phyloP scores from a whole-genome alignment of 75 land plant genomes.

The Cupressus sempervirens region DNA sequence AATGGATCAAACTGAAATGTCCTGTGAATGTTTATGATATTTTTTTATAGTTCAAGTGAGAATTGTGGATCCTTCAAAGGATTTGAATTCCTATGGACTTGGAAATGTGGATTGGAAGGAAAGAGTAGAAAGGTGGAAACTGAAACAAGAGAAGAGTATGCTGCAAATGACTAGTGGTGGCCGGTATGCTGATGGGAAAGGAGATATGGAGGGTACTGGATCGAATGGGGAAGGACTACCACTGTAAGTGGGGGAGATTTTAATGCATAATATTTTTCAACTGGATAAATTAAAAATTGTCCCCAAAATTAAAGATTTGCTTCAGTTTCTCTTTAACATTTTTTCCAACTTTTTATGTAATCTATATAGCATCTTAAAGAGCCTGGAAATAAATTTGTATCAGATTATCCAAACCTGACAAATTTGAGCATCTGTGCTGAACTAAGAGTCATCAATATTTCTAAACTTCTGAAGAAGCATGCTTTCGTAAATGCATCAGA shows the following conservation, averaged over 20 bases:
- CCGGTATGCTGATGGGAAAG: slow-evolving; percentile 59
- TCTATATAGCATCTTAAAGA: background rate
- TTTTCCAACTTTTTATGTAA: background rate
- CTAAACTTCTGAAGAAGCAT: background rate
- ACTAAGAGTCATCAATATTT: background rate
- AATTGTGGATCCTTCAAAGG: slow-evolving; percentile 81
- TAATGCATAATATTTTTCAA: background rate
- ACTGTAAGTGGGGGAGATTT: slow-evolving; percentile 37
- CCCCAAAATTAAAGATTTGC: background rate
- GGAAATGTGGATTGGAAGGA: slow-evolving; percentile 92
- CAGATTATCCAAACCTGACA: background rate
- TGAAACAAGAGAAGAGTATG: slow-evolving; percentile 66
- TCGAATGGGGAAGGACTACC: slow-evolving; percentile 75
- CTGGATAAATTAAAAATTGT: background rate
- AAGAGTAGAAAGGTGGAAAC: slow-evolving; percentile 83
- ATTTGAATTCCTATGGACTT: slow-evolving; percentile 78
- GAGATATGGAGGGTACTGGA: slow-evolving; percentile 78
- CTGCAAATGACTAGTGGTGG: slow-evolving; percentile 45
- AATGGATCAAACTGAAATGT: background rate
- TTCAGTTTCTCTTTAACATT: background rate
- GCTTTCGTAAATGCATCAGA: background rate
- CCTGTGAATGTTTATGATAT: background rate
- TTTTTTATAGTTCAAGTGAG: slow-evolving; percentile 64
- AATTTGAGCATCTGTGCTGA: background rate
- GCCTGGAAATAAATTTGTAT: background rate